These are phyloP conservation scores for Stephania japonica DNA, from an alignment of 164 flowering plant species.

Conservation along the genomic window DNA sequence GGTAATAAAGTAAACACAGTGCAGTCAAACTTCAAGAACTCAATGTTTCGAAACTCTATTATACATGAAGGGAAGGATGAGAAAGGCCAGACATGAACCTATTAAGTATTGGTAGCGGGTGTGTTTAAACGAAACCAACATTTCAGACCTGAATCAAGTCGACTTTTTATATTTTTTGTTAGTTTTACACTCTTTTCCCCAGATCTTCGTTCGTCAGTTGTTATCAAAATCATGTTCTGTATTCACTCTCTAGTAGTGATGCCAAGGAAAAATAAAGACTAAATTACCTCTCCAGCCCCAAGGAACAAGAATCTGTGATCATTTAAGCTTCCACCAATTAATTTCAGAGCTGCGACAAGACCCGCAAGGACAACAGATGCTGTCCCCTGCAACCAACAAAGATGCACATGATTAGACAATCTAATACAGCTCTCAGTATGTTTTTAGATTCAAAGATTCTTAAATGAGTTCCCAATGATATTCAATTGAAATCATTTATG, in stretches of 20 bases:
- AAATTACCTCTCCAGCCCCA: constrained; percentile 90
- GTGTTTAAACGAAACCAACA: neutral
- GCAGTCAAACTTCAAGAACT: neutral
- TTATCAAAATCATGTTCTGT: neutral
- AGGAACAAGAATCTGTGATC: constrained; percentile 88
- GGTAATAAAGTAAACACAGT: neutral
- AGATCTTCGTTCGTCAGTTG: neutral
- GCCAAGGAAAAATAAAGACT: too few relatives aligned
- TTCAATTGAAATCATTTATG: neutral
- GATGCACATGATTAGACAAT: constrained; percentile 2
- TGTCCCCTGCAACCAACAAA: constrained; percentile 57
- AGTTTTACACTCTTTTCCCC: too few relatives aligned
- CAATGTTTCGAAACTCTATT: neutral
- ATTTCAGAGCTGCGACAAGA: constrained; percentile 59
- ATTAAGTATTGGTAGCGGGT: too few relatives aligned
- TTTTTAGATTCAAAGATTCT: too few relatives aligned
- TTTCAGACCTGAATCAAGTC: too few relatives aligned
- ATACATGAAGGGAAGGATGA: neutral
- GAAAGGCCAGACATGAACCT: neutral
- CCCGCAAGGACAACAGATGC: constrained; percentile 95
- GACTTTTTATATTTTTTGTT: too few relatives aligned
- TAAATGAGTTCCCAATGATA: neutral
- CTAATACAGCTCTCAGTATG: neutral
- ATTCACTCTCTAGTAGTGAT: neutral
- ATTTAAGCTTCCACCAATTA: constrained; percentile 52